phyloP scores from a whole-genome alignment of 768 basidiomycete species.

The Lentinula boryana region DNA sequence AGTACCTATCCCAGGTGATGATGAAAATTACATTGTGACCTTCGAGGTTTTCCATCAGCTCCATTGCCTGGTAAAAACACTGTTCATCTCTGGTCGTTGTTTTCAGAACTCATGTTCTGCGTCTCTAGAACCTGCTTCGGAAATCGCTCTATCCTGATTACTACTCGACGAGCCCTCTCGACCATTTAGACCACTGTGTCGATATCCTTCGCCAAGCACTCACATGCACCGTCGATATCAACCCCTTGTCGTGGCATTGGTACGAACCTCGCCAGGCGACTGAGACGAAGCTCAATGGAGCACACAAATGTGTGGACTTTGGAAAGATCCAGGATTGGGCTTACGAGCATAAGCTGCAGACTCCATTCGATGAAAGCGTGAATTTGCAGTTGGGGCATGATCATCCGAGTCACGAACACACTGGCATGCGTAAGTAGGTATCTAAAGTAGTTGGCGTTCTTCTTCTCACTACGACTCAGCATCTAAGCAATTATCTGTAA shows the following conservation, averaged over 20 bases:
- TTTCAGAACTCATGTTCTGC: neutral
- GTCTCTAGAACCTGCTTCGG: slow-evolving; percentile 13
- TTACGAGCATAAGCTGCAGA: slow-evolving; percentile 5
- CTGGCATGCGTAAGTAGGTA: no score
- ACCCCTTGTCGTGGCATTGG: slow-evolving; percentile 21
- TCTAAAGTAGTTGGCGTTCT: no score
- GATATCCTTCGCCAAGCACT: slow-evolving; percentile 17
- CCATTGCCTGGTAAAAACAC: slow-evolving; percentile 21
- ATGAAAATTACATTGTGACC: slow-evolving; percentile 17
- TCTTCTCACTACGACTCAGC: no score
- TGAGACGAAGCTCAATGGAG: slow-evolving; percentile 14
- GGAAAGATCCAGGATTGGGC: slow-evolving; percentile 22
- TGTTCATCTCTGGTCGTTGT: neutral
- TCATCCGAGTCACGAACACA: neutral
- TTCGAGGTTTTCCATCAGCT: slow-evolving; percentile 23
- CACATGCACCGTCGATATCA: slow-evolving; percentile 14
- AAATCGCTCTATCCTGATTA: slow-evolving; percentile 15
- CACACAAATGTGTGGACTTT: slow-evolving; percentile 22
- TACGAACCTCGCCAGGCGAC: slow-evolving; percentile 13
- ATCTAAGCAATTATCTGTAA: no score
- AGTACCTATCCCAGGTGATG: slow-evolving; percentile 15
- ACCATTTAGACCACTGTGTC: slow-evolving; percentile 16
- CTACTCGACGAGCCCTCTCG: slow-evolving; percentile 4
- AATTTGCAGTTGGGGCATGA: neutral
- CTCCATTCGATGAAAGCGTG: neutral